A percentile compares a stretch with the other conserved stretches of the same genome.
These are phyloP conservation scores for Pseudogymnoascus sp. DNA, from an alignment of 2,329 filamentous ascomycete genomes.

Conservation along the genomic window DNA sequence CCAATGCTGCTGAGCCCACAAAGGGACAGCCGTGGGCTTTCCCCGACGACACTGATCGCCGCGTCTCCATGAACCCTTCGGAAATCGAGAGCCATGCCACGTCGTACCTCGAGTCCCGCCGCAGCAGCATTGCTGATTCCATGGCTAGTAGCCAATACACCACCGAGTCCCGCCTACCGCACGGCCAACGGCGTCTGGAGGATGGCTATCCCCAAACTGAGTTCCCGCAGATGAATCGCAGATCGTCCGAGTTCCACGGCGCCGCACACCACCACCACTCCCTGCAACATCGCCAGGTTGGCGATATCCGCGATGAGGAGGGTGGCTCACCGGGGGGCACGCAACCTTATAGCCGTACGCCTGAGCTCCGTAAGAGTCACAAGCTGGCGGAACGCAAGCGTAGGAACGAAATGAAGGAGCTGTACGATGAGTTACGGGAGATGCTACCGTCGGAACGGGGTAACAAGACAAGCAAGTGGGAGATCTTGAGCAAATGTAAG, in stretches of 20 bases:
- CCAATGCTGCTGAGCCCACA: constrained; percentile 65
- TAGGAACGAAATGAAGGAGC: constrained; percentile 78
- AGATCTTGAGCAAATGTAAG: constrained; percentile 76
- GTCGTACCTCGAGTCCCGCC: constrained; percentile 52
- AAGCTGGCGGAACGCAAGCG: constrained; percentile 79
- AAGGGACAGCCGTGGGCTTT: constrained; percentile 82
- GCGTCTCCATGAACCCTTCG: constrained; percentile 36
- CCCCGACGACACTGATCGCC: constrained; percentile 52
- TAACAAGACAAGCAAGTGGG: constrained; percentile 83
- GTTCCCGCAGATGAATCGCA: constrained; percentile 36
- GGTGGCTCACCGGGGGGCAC: constrained; percentile 41
- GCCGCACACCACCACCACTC: constrained; percentile 55
- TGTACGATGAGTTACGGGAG: constrained; percentile 73
- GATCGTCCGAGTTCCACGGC: constrained; percentile 43
- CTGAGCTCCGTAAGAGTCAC: constrained; percentile 73
- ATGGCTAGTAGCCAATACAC: constrained; percentile 74
- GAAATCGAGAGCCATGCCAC: constrained; percentile 29
- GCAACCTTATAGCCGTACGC: constrained; percentile 74
- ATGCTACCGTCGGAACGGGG: constrained; percentile 73
- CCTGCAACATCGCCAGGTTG: constrained; percentile 65
- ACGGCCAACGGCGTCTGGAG: constrained; percentile 63
- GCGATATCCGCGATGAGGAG: constrained; percentile 55
- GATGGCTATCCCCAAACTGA: constrained; percentile 43
- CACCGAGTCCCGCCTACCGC: constrained; percentile 60
- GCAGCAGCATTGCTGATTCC: constrained; percentile 69